Conservation (phyloP, 2,329 filamentous ascomycete genomes). For the Colletotrichum melonis region DNA sequence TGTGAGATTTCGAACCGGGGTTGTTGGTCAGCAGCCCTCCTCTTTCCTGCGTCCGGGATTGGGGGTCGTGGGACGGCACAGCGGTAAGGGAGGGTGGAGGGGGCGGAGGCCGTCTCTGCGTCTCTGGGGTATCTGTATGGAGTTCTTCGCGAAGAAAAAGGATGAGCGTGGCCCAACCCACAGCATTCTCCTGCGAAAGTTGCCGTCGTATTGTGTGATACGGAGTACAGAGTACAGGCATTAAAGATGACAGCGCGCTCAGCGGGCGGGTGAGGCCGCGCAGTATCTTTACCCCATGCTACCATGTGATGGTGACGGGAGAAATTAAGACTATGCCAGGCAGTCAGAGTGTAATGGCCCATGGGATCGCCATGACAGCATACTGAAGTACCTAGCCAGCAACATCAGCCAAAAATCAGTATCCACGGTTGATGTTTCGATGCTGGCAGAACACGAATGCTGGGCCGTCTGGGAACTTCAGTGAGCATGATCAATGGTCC, state of each 20-base stretch:
- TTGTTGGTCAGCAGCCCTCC: background rate
- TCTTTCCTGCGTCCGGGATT: background rate
- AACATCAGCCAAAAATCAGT: background rate
- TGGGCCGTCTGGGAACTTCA: background rate
- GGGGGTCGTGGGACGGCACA: background rate
- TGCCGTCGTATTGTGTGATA: background rate
- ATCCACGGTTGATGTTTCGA: background rate
- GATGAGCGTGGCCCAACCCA: background rate
- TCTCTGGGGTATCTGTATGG: background rate
- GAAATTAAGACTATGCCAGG: background rate
- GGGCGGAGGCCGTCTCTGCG: conserved; percentile 8
- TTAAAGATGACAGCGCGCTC: background rate
- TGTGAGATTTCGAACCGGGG: conserved; percentile 29
- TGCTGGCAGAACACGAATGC: background rate
- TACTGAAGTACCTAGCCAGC: background rate
- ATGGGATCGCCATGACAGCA: background rate
- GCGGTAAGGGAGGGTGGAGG: background rate
- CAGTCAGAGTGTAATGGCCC: background rate
- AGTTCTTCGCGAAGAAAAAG: background rate
- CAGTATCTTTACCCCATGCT: background rate
- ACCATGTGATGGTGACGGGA: background rate
- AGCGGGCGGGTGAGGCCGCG: background rate
- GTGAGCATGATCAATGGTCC: background rate
- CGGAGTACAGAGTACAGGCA: no score
- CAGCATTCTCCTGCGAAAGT: background rate